Evolutionary conservation across 305 asterid genomes (phyloP), one percentile per base, ranked within the genome.

Genomic region (Ajuga reptans): DNA sequence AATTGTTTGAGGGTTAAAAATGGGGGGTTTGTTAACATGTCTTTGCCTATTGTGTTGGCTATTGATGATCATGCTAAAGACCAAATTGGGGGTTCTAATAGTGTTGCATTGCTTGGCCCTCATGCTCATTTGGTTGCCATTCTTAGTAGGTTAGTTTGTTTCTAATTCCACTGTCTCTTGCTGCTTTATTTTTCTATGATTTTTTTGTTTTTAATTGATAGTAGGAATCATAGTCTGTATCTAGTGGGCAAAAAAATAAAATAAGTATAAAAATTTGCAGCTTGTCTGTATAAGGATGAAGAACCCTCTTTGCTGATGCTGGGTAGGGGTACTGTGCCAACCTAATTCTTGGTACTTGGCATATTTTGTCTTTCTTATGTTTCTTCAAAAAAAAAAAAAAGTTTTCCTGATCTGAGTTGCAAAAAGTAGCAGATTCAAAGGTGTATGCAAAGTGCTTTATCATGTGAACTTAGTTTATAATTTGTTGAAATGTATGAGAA

Each of bases 41-140:
- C 97, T 1, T 75, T 88, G 79, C 97, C 95, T 16, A 86, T 90
- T 78, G 93, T 88, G 3, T 72, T 90, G 84, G 87, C 93, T 6
- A 82, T 90, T 73, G 89, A 85, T 53, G 91, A 88, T 75, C 83
- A 47, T 72, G 77, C 14, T 68, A 90, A 88, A 79, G 87, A 71
- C 31, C 57, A 37, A 50, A 80, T 86, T 68, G 90, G 87, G 69
- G 75, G 52, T 21, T 81, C 76, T 9, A 34, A 4, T 31, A 75
- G 78, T 65, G 87, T 90, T 69, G 90, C 93, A 21, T 76, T 90
- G 69, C 49, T 83, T 31, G 87, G 83, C 10, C 89, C 90, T 16
- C 59, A 76, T 78, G 91, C 74, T 49, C 79, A 79, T 69, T 72
- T 88, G 73, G 78, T 86, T 62, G 95, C 58, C 66, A 81, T 79